Conservation (phyloP, 768 basidiomycete genomes). For the Russula olivacea region DNA sequence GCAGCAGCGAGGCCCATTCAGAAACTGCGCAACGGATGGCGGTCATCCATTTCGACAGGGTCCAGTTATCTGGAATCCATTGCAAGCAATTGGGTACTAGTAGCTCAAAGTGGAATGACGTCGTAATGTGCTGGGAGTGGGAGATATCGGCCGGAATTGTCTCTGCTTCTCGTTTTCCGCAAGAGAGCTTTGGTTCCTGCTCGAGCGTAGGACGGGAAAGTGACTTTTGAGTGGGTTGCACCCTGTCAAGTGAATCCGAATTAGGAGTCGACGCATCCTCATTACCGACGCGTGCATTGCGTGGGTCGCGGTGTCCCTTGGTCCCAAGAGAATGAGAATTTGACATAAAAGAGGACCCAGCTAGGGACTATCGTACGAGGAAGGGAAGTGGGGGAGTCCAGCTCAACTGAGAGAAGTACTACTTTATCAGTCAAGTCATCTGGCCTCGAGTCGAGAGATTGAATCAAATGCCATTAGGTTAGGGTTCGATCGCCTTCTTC, state of each 20-base stretch:
- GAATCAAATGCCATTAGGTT: background rate
- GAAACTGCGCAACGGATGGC: slow-evolving; percentile 55
- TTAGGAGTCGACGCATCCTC: slow-evolving; percentile 19
- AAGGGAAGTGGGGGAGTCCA: background rate
- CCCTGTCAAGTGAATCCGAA: slow-evolving; percentile 6
- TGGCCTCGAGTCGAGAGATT: no score
- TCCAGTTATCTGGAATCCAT: slow-evolving; percentile 57
- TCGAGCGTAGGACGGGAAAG: slow-evolving; percentile 2
- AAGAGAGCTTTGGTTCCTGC: background rate
- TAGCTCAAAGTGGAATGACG: slow-evolving; percentile 12
- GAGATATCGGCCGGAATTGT: background rate
- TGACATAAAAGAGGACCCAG: slow-evolving; percentile 1
- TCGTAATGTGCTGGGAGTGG: background rate
- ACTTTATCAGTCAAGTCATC: background rate
- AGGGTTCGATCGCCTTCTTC: slow-evolving; percentile 18
- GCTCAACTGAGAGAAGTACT: background rate
- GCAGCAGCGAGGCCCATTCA: slow-evolving; percentile 53
- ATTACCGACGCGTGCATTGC: slow-evolving; percentile 31
- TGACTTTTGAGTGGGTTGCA: background rate
- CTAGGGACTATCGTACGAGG: background rate
- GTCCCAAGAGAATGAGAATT: background rate
- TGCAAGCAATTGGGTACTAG: slow-evolving; percentile 35
- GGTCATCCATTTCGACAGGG: slow-evolving; percentile 55
- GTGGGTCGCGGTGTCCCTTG: slow-evolving; percentile 23
- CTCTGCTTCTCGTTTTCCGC: background rate